Base-by-base conservation (phyloP, 805 yeast genomes). In the Isabelozyma heimii region DNA sequence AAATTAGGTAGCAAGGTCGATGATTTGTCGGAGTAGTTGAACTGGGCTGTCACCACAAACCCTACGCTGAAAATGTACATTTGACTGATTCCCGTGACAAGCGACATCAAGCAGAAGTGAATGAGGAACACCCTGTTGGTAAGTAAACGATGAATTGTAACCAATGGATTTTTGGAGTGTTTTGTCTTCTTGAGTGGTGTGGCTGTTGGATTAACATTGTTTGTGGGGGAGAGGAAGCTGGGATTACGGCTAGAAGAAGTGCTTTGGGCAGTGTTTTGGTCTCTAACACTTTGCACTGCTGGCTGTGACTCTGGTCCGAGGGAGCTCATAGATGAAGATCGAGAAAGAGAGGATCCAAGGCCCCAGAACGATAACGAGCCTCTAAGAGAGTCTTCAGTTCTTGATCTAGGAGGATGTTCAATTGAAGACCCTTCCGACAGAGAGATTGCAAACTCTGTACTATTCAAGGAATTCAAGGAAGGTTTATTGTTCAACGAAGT, bases 61-160 rank as follows among this genome's bases (percentile, higher is more conserved):
- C 95, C 95, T 35, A 87, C 84, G 2, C 87, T 78, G 58, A 76
- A 87, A 26, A 87, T 86, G 59, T 86, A 87, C 63, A 81, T 79
- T 61, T 86, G 91, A 3, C 91, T 88, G 40, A 83, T 70, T 1
- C 89, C 85, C 59, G 84, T 80, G 41, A 81, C 65, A 5, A 80
- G 62, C 0, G 87, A 81, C 20, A 85, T 69, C n/a, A 82, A 72
- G 6, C 81, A 42, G 54, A 74, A 84, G 53, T 82, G 85, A 8
- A 76, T 65, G 15, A 83, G 52, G 49, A 83, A 87, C 4, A 58
- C 48, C 43, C 53, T 66, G 46, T 61, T 53, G 10, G 56, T 47
- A 3, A 70, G 38, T 8, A 67, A 49, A 5, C 55, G 49, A 20
- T 40, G 13, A 9, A 42, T 26, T 17, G 48, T 4, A 6, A 16